phyloP scores from a whole-genome alignment of 2,329 filamentous ascomycete species.

The Rugonectria rugulosa region DNA sequence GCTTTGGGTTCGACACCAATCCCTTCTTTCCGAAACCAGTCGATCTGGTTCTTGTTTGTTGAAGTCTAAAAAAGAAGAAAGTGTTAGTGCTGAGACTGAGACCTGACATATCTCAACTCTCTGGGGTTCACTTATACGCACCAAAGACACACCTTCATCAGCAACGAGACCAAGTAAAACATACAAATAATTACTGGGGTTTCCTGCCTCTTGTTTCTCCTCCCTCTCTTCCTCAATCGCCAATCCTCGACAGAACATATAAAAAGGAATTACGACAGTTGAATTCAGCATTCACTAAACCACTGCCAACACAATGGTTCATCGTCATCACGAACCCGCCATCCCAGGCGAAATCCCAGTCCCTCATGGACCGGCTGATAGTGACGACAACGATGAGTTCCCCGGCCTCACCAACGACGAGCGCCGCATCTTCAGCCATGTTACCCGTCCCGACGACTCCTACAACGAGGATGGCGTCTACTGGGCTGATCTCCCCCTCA shows the following conservation, averaged over 20 bases:
- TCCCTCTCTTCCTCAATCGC: too few relatives aligned
- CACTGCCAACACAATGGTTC: conserved; percentile 30
- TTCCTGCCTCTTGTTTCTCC: too few relatives aligned
- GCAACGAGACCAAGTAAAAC: background rate
- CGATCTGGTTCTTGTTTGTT: background rate
- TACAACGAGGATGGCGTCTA: conserved; percentile 85
- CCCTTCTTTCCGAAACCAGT: background rate
- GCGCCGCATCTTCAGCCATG: conserved; percentile 73
- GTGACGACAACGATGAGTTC: conserved; percentile 58
- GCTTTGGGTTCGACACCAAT: conserved; percentile 7
- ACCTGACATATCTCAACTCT: background rate
- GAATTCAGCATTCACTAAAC: too few relatives aligned
- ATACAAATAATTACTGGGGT: too few relatives aligned
- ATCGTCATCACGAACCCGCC: conserved; percentile 46
- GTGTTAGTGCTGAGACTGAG: conserved; percentile 3
- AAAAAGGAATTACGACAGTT: background rate
- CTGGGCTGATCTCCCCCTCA: conserved; percentile 86
- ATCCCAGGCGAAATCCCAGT: conserved; percentile 62
- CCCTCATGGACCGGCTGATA: conserved; percentile 57
- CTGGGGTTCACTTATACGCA: conserved; percentile 7
- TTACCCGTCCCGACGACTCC: conserved; percentile 88
- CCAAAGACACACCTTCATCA: background rate
- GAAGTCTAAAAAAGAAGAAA: background rate
- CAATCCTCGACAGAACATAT: background rate
- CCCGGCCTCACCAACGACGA: conserved; percentile 56